phyloP scores from a whole-genome alignment of 768 basidiomycete species.

The Hypholoma sublateritium region DNA sequence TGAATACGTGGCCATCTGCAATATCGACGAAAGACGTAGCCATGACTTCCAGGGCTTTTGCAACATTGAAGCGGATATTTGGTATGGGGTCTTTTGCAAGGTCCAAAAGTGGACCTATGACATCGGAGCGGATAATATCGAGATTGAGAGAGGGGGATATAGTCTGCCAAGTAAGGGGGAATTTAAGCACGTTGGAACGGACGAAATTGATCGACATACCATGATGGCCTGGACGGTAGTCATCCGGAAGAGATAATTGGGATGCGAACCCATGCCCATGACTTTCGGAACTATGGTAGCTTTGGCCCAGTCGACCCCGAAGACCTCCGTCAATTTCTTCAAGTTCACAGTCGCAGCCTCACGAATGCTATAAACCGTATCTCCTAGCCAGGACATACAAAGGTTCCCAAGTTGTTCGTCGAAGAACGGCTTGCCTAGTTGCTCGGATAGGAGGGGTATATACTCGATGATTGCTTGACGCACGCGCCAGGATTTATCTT shows the following conservation, averaged over 20 bases:
- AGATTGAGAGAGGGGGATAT: constrained; percentile 88
- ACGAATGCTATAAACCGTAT: constrained; percentile 97
- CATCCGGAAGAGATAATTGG: constrained; percentile 97
- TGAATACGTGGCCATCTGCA: constrained; percentile 73
- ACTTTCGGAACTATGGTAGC: constrained; percentile 94
- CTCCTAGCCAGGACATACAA: constrained; percentile 99
- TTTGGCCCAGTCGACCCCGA: constrained; percentile 97
- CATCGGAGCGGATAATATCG: constrained; percentile 79
- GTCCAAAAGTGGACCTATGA: constrained; percentile 80
- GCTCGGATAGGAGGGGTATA: constrained; percentile 97
- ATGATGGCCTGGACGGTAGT: constrained; percentile 98
- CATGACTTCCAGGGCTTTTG: constrained; percentile 90
- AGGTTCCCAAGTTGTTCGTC: constrained; percentile 95
- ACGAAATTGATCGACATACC: constrained; percentile 39
- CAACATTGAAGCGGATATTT: constrained; percentile 99
- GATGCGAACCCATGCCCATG: constrained; percentile 94
- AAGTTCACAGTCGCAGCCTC: constrained; percentile 98
- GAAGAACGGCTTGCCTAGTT: constrained; percentile 95
- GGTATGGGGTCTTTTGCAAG: constrained; percentile 92
- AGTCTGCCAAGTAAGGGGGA: constrained; percentile 51
- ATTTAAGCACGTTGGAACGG: not conserved
- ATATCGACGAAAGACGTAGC: constrained; percentile 64
- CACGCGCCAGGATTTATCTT: constrained; percentile 99
- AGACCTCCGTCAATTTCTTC: constrained; percentile 96
- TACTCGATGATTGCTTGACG: constrained; percentile 99